Percentiles rank a stretch among this genome's conserved stretches.
Evolutionary conservation across 1,284 basidiomycete species (phyloP).

Genomic region (Caloboletus inedulis): DNA sequence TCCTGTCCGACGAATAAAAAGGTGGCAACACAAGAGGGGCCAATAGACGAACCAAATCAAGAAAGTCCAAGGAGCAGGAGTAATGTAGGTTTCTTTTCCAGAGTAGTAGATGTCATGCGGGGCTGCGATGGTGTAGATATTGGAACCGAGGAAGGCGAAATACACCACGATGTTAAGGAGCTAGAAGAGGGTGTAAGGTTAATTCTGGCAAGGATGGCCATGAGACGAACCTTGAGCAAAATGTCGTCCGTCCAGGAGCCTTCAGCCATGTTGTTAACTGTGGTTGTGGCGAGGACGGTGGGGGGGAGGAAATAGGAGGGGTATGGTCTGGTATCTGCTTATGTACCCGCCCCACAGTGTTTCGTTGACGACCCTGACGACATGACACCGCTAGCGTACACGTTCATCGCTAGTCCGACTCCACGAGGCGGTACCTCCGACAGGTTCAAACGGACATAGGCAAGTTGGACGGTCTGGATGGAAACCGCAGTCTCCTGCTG

Average conservation of each 20-base stretch:
- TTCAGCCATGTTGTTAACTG: conserved; percentile 42
- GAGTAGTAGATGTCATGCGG: conserved; percentile 66
- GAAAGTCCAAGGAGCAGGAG: conserved; percentile 86
- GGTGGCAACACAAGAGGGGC: conserved; percentile 10
- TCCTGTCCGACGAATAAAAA: conserved; percentile 44
- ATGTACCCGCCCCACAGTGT: conserved; percentile 20
- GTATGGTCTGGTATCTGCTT: conserved; percentile 16
- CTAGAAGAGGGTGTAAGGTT: conserved; percentile 32
- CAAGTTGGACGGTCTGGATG: not conserved
- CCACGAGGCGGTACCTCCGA: not conserved
- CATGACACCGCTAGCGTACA: conserved; percentile 7
- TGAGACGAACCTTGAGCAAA: conserved; percentile 64
- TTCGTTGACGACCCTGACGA: conserved; percentile 18
- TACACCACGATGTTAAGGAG: conserved; percentile 79
- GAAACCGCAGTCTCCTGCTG: not conserved
- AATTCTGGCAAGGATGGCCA: not conserved
- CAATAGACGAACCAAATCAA: conserved; percentile 61
- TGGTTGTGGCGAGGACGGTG: conserved; percentile 5
- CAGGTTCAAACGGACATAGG: not conserved
- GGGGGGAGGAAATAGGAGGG: conserved; percentile 19
- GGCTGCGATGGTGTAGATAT: conserved; percentile 80
- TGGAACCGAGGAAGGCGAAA: conserved; percentile 81
- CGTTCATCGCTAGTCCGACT: not conserved
- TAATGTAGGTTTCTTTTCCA: conserved; percentile 83
- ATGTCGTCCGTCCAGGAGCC: conserved; percentile 70